Evolutionary conservation across 2,329 filamentous ascomycete genomes (phyloP).

Genomic region (Periglandula ipomoeae): DNA sequence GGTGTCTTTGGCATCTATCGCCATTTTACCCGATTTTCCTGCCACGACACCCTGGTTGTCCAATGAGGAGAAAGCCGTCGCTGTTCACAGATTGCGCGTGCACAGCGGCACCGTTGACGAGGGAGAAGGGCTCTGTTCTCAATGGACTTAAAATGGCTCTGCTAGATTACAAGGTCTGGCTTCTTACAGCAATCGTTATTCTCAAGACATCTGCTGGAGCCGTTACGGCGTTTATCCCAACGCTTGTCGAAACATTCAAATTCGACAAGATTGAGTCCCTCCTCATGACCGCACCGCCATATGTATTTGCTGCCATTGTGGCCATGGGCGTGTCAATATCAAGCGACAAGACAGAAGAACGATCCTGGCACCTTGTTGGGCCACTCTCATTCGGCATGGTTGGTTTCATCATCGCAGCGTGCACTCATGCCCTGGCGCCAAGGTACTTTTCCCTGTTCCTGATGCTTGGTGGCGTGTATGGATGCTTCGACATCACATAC

Average conservation of each 20-base stretch:
- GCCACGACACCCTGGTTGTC: conserved; percentile 30
- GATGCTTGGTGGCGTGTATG: conserved; percentile 8
- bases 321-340: conserved; percentile 59
- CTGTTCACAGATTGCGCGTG: conserved; percentile 6
- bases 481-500: conserved; percentile 5
- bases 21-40: conserved; percentile 22
- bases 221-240: conserved; percentile 9
- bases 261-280: conserved; percentile 38
- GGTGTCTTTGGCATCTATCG: conserved; percentile 15
- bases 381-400: conserved; percentile 53
- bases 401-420: conserved; percentile 59
- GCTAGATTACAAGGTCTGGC: conserved; percentile 16
- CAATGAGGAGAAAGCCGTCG: conserved; percentile 15
- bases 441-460: conserved; percentile 7
- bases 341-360: conserved; percentile 60
- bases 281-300: conserved; percentile 56
- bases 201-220: conserved; percentile 10
- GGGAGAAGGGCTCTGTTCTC: conserved; percentile 12
- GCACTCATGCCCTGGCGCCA: conserved; percentile 30
- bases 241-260: conserved; percentile 7
- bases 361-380: conserved; percentile 56
- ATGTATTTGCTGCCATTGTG: conserved; percentile 51
- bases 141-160: conserved; percentile 18
- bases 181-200: conserved; percentile 8
- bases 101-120: conserved; percentile 9